These are phyloP conservation scores for Lycium ferocissimum DNA, from an alignment of 257 asterid species.

Conservation along the genomic window DNA sequence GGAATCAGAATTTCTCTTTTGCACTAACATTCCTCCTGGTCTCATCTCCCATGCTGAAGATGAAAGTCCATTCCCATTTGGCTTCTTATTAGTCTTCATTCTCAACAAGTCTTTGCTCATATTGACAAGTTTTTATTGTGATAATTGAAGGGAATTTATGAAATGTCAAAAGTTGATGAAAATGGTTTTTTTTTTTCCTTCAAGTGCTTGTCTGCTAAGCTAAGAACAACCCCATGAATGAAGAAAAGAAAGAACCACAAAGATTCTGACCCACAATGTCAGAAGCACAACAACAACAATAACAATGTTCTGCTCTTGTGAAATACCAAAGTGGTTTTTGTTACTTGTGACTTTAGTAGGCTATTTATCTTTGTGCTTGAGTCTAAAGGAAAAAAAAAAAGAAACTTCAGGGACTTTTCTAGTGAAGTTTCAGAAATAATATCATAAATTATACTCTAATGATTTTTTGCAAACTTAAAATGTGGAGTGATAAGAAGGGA, in stretches of 20 bases:
- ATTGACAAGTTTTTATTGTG: background rate
- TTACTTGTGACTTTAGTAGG: conserved; percentile 28
- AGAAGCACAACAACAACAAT: conserved; percentile 54
- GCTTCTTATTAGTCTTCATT: conserved; percentile 54
- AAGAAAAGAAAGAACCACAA: conserved; percentile 61
- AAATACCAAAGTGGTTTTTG: conserved; percentile 28
- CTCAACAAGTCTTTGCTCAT: conserved; percentile 59
- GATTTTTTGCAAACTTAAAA: conserved; percentile 33
- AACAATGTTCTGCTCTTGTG: conserved; percentile 42
- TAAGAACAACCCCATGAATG: conserved; percentile 69
- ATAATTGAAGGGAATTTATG: conserved; percentile 20
- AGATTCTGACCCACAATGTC: conserved; percentile 72
- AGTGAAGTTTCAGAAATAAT: conserved; percentile 49
- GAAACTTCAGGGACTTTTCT: conserved; percentile 40
- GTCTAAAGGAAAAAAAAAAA: background rate
- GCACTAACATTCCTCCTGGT: conserved; percentile 97
- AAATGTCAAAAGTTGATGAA: conserved; percentile 36
- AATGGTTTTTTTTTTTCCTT: background rate
- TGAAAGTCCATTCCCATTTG: conserved; percentile 26
- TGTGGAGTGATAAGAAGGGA: conserved; percentile 13
- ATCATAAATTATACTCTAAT: conserved; percentile 36
- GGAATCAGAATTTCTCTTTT: conserved; percentile 70
- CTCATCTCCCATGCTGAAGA: conserved; percentile 65
- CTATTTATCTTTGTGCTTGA: conserved; percentile 23
- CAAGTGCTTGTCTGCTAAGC: conserved; percentile 79